phyloP scores from a whole-genome alignment of 305 asterid genomes.

The Caryopteris hybrid region DNA sequence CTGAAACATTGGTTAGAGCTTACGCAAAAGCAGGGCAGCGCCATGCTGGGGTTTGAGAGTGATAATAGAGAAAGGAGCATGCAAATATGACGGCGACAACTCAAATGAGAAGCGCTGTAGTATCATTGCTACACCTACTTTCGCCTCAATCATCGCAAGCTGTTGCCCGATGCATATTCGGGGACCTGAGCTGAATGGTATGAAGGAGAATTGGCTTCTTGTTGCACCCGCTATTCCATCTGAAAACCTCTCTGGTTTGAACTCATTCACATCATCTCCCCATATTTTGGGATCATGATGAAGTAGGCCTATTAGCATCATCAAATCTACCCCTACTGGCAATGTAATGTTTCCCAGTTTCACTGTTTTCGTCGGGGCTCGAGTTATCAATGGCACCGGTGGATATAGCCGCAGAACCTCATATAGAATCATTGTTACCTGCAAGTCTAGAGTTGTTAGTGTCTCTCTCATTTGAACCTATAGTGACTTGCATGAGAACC shows the following conservation, averaged over 20 bases:
- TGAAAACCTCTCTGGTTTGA: constrained; percentile 51
- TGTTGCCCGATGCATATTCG: constrained; percentile 52
- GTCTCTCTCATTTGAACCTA: too few relatives aligned
- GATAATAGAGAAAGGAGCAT: constrained; percentile 31
- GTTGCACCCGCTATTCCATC: constrained; percentile 44
- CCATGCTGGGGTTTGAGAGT: constrained; percentile 41
- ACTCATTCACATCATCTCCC: constrained; percentile 54
- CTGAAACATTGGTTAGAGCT: background rate
- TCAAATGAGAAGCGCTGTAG: constrained; percentile 26
- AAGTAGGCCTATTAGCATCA: constrained; percentile 28
- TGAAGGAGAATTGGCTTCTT: constrained; percentile 21
- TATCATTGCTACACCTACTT: constrained; percentile 33
- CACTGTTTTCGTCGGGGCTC: constrained; percentile 19
- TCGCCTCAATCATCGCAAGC: constrained; percentile 47
- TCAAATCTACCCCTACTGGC: constrained; percentile 35
- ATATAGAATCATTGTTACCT: constrained; percentile 48
- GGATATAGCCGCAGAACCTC: constrained; percentile 56
- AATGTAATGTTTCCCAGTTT: constrained; percentile 29
- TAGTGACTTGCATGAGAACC: too few relatives aligned
- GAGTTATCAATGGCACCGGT: constrained; percentile 16
- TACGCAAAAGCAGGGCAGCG: constrained; percentile 24
- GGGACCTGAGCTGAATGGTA: constrained; percentile 52
- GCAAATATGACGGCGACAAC: constrained; percentile 28
- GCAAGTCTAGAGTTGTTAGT: too few relatives aligned
- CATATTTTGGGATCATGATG: constrained; percentile 46